Evolutionary conservation across 2,329 filamentous ascomycete species (phyloP).

Genomic region (Fusarium virguliforme): DNA sequence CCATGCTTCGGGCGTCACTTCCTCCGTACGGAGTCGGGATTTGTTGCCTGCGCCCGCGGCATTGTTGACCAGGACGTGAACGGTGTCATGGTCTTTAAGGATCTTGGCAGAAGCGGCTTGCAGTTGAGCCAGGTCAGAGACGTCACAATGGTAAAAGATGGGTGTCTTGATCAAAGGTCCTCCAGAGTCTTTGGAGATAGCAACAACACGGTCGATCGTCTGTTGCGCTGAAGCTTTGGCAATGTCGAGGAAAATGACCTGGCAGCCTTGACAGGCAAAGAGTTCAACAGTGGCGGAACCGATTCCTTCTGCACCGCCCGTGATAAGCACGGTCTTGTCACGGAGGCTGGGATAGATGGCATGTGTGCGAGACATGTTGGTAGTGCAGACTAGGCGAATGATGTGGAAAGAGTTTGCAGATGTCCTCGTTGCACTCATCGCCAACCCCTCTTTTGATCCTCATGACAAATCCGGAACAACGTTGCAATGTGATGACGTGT

Average conservation of each 20-base stretch:
- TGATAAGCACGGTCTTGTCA: conserved; percentile 61
- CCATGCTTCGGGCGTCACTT: conserved; percentile 61
- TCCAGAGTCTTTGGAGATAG: conserved; percentile 20
- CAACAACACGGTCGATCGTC: conserved; percentile 50
- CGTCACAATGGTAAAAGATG: conserved; percentile 61
- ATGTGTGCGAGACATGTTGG: conserved; percentile 24
- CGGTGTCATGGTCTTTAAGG: conserved; percentile 52
- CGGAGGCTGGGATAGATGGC: conserved; percentile 62
- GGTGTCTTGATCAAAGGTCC: conserved; percentile 48
- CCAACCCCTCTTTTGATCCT: conserved; percentile 2
- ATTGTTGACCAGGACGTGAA: conserved; percentile 90
- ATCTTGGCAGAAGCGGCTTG: conserved; percentile 55
- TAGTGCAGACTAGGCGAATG: background rate
- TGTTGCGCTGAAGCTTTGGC: conserved; percentile 47
- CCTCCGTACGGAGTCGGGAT: conserved; percentile 51
- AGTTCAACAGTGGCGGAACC: conserved; percentile 62
- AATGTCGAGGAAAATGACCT: conserved; percentile 63
- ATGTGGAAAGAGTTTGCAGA: background rate
- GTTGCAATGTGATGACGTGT: conserved; percentile 4
- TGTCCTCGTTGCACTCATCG: background rate
- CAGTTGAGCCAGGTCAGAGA: conserved; percentile 57
- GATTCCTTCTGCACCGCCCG: conserved; percentile 65
- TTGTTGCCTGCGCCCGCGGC: conserved; percentile 67
- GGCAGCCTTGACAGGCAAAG: conserved; percentile 63
- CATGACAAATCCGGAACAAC: conserved; percentile 4